These are phyloP conservation scores for Dipodascus geniculatus DNA, from an alignment of 805 yeast genomes.

Conservation along the genomic window DNA sequence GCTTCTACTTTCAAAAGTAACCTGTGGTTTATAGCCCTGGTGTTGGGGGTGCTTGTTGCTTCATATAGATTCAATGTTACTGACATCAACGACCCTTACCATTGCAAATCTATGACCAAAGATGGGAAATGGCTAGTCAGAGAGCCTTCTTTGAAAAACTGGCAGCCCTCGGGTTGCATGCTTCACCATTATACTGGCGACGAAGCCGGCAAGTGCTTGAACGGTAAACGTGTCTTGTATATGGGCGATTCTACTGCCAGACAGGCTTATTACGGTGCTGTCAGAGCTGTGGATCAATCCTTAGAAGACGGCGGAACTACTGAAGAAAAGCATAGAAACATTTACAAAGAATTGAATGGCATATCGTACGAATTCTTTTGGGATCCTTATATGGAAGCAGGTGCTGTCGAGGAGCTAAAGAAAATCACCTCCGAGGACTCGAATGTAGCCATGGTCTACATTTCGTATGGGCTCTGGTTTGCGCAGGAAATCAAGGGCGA, in stretches of 20 bases:
- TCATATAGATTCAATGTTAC: not conserved
- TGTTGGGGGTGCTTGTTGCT: not conserved
- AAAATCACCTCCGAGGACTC: constrained; percentile 3
- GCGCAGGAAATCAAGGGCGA: constrained; percentile 8
- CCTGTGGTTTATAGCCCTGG: not conserved
- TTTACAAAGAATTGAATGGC: constrained; percentile 8
- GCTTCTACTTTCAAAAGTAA: not conserved
- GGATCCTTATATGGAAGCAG: constrained; percentile 15
- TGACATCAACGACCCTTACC: constrained; percentile 1
- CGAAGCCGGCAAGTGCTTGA: constrained; percentile 12
- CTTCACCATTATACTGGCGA: constrained; percentile 11
- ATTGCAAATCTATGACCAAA: not conserved
- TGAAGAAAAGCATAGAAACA: constrained; percentile 11
- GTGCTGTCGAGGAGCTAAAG: constrained; percentile 7
- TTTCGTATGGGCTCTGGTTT: constrained; percentile 13
- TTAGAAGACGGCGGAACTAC: constrained; percentile 7
- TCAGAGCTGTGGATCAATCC: constrained; percentile 13
- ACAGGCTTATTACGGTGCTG: constrained; percentile 16
- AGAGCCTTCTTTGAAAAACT: constrained; percentile 6
- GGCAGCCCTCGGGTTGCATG: constrained; percentile 18
- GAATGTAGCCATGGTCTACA: constrained; percentile 6
- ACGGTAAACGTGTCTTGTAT: constrained; percentile 12
- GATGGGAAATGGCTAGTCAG: constrained; percentile 1
- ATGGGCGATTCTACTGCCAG: constrained; percentile 18
- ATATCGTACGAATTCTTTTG: constrained; percentile 13